A percentile compares a stretch with the other conserved stretches of the same genome.
Evolutionary conservation across 148 eudicot genomes (phyloP).

Genomic region (Rhododendron williamsianum): DNA sequence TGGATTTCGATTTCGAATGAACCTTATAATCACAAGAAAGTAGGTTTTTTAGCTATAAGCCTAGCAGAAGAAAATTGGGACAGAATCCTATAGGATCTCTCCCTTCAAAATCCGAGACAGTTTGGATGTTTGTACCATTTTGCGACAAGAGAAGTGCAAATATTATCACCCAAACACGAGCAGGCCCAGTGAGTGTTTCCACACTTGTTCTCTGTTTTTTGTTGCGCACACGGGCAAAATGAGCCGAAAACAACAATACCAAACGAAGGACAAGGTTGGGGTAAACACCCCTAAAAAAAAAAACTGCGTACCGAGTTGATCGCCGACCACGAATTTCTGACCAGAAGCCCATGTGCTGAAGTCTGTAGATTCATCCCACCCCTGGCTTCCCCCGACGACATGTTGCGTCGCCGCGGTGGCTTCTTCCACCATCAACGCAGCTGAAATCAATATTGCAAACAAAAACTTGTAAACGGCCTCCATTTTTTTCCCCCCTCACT

Average conservation of each 20-base stretch:
- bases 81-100: no score
- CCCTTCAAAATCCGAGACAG: no score
- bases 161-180: no score
- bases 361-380: slow-evolving; percentile 69
- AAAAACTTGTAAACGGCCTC: not conserved
- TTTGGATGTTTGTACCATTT: no score
- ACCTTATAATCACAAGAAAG: not conserved
- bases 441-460: not conserved
- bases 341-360: slow-evolving; percentile 53
- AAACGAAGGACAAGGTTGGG: no score
- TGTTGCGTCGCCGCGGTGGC: slow-evolving; percentile 29
- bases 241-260: not conserved
- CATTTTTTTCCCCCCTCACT: not conserved
- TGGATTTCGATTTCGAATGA: not conserved
- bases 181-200: no score
- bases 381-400: slow-evolving; percentile 65
- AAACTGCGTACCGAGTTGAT: slow-evolving; percentile 43
- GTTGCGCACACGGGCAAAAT: not conserved
- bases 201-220: no score
- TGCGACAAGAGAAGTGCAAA: no score
- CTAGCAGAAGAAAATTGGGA: not conserved
- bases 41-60: not conserved
- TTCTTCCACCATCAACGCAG: not conserved
- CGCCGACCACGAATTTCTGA: slow-evolving; percentile 62
- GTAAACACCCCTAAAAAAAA: not conserved